phyloP scores from a whole-genome alignment of 495 filamentous ascomycete genomes.

The Aspergillus conjunctus region DNA sequence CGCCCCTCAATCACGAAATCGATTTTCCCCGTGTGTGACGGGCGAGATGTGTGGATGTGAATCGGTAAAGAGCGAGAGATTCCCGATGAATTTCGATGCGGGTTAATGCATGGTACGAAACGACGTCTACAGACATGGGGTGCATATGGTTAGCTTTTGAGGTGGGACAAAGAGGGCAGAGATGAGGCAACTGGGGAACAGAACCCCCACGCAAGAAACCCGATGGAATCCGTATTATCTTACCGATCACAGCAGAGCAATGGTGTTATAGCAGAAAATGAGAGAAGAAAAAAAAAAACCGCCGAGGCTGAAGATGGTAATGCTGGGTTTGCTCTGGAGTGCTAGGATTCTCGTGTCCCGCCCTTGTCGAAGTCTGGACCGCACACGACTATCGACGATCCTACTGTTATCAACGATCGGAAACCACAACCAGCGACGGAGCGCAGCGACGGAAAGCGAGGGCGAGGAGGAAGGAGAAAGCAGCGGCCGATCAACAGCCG shows the following conservation, averaged over 20 bases:
- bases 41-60: constrained; percentile 7
- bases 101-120: constrained; percentile 26
- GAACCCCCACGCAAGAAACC: constrained; percentile 8
- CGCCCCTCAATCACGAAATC: not conserved
- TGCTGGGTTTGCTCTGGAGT: not conserved
- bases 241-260: constrained; percentile 1
- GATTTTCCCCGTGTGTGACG: not conserved
- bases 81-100: constrained; percentile 8
- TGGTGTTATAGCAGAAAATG: not conserved
- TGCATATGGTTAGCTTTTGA: constrained; percentile 1
- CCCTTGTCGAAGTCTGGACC: constrained; percentile 16
- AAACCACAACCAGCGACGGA: constrained; percentile 5
- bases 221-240: not conserved
- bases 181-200: constrained; percentile 4
- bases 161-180: constrained; percentile 12
- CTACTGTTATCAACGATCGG: not conserved
- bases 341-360: constrained; percentile 7
- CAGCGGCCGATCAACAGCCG: constrained; percentile 4
- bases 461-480: not conserved
- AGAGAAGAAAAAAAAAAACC: not conserved
- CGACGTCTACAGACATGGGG: not conserved
- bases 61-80: constrained; percentile 9
- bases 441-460: not conserved
- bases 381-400: constrained; percentile 10
- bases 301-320: not conserved